Evolutionary conservation across 345 rosid species (phyloP), one percentile per base, ranked within the genome.

Genomic region (Aquilaria malaccensis): DNA sequence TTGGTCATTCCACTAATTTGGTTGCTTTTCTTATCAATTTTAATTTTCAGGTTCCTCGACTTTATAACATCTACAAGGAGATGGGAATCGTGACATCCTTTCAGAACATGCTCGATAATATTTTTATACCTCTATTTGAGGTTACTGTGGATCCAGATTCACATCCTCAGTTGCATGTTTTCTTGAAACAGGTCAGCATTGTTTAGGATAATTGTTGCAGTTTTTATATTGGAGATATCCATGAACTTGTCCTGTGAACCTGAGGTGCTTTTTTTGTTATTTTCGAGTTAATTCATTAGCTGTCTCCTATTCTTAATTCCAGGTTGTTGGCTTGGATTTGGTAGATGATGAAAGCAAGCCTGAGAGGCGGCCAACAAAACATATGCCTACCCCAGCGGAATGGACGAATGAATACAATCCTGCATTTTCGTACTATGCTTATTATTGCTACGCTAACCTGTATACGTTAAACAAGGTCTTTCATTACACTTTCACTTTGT

Each of bases 271-370:
- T 7, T 22, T 4, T 15, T 58, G 45, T 67, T 33, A 15, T 13
- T 10, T 22, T 51, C n/a, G 11, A 9, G 5, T 37, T 37, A 37
- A 37, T 37, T 64, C 59, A 45, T 29, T 4, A 55, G 29, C 58
- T 58, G 50, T 45, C 67, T 56, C 63, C 64, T 62, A 29, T 70
- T 69, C 68, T 60, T 66, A 41, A 11, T 31, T 56, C 75, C 72
- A 95, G 99, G 99, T 95, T 64, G 99, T 95, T 75, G 99, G 99
- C 10, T 72, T 95, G 71, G 99, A 95, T 80, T 70, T 95, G 77
- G 99, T 95, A 10, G 99, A 95, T 74, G 98, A 95, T 68, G 99
- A 95, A 79, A 95, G 94, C 81, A 95, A 95, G 76, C 98, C 99
- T 59, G 98, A 95, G 83, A 88, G 99, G 64, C 97, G 99, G 52